These are phyloP conservation scores for Euphorbia lathyris DNA, from an alignment of 345 rosid species.

Conservation along the genomic window DNA sequence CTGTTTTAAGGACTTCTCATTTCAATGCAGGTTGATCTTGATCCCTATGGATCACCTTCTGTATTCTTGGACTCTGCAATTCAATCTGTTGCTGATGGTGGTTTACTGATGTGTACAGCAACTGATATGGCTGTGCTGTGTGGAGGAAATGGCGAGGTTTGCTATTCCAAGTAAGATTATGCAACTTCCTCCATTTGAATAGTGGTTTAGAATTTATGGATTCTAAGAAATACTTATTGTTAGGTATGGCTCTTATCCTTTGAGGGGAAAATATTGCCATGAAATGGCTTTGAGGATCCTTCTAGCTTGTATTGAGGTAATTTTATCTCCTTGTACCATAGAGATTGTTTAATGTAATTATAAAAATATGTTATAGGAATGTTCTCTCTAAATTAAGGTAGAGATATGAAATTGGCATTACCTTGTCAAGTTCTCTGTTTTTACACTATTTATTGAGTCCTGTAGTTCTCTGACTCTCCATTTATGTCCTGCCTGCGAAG, in stretches of 20 bases:
- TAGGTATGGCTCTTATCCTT: constrained; percentile 93
- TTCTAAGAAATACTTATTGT: constrained; percentile 22
- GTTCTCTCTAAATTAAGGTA: background rate
- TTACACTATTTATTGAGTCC: background rate
- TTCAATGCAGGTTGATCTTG: constrained; percentile 83
- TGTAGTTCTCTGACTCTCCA: background rate
- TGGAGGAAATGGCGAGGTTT: constrained; percentile 97
- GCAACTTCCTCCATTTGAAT: constrained; percentile 11
- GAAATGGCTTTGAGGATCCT: constrained; percentile 99
- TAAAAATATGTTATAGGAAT: background rate
- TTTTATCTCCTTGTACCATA: constrained; percentile 4
- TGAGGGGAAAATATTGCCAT: constrained; percentile 95
- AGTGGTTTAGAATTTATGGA: constrained; percentile 12
- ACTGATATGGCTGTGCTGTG: constrained; percentile 99
- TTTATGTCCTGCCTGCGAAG: background rate
- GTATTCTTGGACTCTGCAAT: constrained; percentile 94
- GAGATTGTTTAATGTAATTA: background rate
- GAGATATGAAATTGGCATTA: background rate
- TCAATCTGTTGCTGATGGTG: constrained; percentile 94
- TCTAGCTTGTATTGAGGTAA: constrained; percentile 93
- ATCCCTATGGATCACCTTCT: constrained; percentile 98
- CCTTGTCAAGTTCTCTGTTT: background rate
- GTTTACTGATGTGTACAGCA: constrained; percentile 96
- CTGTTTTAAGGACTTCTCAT: constrained; percentile 9
- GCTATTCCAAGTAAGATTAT: constrained; percentile 95